These are phyloP conservation scores for Zelopaecilomyces penicillatus DNA, from an alignment of 2,329 filamentous ascomycete genomes.

Conservation along the genomic window DNA sequence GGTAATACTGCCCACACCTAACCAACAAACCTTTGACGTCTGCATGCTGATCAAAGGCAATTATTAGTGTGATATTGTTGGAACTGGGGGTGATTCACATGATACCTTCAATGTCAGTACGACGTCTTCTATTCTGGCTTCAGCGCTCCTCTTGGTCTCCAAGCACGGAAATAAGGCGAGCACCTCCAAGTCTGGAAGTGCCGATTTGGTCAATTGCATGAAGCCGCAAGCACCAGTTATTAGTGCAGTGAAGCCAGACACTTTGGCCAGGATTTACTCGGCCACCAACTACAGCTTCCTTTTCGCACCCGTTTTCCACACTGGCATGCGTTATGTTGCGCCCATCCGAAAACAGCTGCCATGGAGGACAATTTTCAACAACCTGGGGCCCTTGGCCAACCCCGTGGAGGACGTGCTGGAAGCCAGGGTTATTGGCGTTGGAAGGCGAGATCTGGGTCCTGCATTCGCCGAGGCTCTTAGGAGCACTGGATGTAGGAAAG, in stretches of 20 bases:
- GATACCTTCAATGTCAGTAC: conserved; percentile 98
- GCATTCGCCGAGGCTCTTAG: conserved; percentile 81
- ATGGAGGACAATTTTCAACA: conserved; percentile 95
- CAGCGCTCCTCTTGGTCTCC: conserved; percentile 72
- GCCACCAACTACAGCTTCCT: conserved; percentile 88
- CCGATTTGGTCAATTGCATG: conserved; percentile 77
- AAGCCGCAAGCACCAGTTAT: conserved; percentile 65
- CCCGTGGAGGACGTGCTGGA: conserved; percentile 79
- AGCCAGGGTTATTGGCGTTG: conserved; percentile 87
- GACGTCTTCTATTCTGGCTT: conserved; percentile 85
- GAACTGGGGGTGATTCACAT: conserved; percentile 91
- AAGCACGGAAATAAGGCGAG: conserved; percentile 97
- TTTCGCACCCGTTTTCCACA: conserved; percentile 93
- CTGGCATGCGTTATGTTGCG: conserved; percentile 84
- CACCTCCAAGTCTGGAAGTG: conserved; percentile 91
- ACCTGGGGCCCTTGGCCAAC: conserved; percentile 86
- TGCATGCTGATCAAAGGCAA: not conserved
- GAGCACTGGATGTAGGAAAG: conserved; percentile 70
- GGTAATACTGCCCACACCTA: conserved; percentile 41
- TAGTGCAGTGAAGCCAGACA: conserved; percentile 61
- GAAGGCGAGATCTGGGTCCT: conserved; percentile 74
- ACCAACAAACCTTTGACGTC: not conserved
- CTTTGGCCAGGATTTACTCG: conserved; percentile 64
- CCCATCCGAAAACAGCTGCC: conserved; percentile 80
- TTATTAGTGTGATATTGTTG: conserved; percentile 76